phyloP scores from a whole-genome alignment of 1,284 basidiomycete genomes.

The Cryptococcus sp. region DNA sequence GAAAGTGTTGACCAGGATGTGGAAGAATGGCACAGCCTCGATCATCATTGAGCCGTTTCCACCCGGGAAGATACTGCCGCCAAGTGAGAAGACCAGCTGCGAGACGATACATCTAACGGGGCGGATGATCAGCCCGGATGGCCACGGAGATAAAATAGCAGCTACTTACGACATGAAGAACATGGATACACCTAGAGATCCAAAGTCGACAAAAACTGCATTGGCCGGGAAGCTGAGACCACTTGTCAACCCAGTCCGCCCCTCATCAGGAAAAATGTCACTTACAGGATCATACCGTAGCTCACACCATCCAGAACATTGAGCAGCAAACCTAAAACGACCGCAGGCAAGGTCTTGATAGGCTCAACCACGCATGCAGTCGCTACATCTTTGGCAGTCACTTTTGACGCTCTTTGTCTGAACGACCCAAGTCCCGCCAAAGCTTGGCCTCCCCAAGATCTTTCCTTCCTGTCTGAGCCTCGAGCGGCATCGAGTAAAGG shows the following conservation, averaged over 20 bases:
- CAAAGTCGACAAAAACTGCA: slow-evolving; percentile 77
- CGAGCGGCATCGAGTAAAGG: slow-evolving; percentile 21
- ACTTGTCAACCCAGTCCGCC: background rate
- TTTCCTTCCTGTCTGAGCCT: slow-evolving; percentile 5
- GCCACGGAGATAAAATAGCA: background rate
- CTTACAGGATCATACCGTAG: slow-evolving; percentile 68
- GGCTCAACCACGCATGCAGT: slow-evolving; percentile 55
- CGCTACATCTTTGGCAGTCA: slow-evolving; percentile 42
- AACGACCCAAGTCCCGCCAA: slow-evolving; percentile 13
- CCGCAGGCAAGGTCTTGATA: slow-evolving; percentile 68
- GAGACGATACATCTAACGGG: slow-evolving; percentile 65
- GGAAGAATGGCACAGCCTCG: slow-evolving; percentile 96
- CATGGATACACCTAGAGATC: slow-evolving; percentile 90
- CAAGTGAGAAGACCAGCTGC: slow-evolving; percentile 81
- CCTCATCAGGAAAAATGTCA: slow-evolving; percentile 23
- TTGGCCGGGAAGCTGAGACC: slow-evolving; percentile 73
- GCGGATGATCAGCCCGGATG: slow-evolving; percentile 12
- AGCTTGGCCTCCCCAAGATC: slow-evolving; percentile 14
- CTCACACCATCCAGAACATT: slow-evolving; percentile 90
- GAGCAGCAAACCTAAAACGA: slow-evolving; percentile 79
- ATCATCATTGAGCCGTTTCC: slow-evolving; percentile 99
- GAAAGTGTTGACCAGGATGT: slow-evolving; percentile 82
- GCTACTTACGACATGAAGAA: slow-evolving; percentile 76
- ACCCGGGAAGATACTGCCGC: slow-evolving; percentile 79
- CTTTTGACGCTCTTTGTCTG: slow-evolving; percentile 30